These are phyloP conservation scores for Fusarium staphyleae DNA, from an alignment of 2,329 filamentous ascomycete species.

Conservation along the genomic window DNA sequence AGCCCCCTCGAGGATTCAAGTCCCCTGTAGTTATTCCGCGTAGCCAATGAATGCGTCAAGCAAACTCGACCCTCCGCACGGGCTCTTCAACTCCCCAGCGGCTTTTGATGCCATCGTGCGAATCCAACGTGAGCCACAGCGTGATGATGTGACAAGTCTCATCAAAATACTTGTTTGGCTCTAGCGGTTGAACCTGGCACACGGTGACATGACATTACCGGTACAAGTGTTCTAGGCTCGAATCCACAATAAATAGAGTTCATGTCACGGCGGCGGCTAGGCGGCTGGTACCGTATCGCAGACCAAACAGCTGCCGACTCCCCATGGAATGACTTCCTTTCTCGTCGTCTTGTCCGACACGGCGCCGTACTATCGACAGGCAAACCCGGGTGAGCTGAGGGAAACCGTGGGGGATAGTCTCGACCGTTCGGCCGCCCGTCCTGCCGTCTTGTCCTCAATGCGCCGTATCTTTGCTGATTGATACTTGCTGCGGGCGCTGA, in stretches of 20 bases:
- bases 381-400: slow-evolving; percentile 27
- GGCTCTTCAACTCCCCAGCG: slow-evolving; percentile 4
- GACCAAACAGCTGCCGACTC: slow-evolving; percentile 16
- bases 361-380: slow-evolving; percentile 13
- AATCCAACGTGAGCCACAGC: neutral
- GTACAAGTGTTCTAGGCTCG: slow-evolving; percentile 29
- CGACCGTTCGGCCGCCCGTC: slow-evolving; percentile 25
- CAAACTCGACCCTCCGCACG: slow-evolving; percentile 14
- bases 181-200: slow-evolving; percentile 6
- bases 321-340: slow-evolving; percentile 32
- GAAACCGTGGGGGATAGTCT: slow-evolving; percentile 33
- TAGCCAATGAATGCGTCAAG: slow-evolving; percentile 30
- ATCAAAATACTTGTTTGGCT: slow-evolving; percentile 11
- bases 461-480: slow-evolving; percentile 31
- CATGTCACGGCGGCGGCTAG: slow-evolving; percentile 20
- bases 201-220: slow-evolving; percentile 5
- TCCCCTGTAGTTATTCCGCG: slow-evolving; percentile 31
- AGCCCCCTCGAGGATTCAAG: slow-evolving; percentile 16
- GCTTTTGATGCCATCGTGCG: slow-evolving; percentile 26
- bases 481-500: slow-evolving; percentile 34
- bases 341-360: slow-evolving; percentile 31
- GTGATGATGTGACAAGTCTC: slow-evolving; percentile 8
- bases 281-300: slow-evolving; percentile 27
- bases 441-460: slow-evolving; percentile 18
- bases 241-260: slow-evolving; percentile 21